phyloP scores from a whole-genome alignment of 345 rosid genomes.

The Populus davidiana region DNA sequence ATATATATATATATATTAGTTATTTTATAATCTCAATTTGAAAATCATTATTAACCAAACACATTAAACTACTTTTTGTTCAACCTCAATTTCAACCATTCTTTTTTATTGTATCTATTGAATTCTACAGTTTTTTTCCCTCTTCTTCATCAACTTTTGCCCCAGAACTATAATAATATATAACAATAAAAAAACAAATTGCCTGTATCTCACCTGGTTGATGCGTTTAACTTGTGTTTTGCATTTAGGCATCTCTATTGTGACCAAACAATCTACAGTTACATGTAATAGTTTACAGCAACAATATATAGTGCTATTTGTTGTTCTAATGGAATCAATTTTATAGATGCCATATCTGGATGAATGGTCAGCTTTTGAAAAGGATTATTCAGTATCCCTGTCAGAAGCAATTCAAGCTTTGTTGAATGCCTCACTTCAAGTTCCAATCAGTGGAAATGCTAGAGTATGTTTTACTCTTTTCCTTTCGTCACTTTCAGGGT shows the following conservation, averaged over 20 bases:
- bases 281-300: background rate
- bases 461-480: conserved; percentile 35
- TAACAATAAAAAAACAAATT: too few relatives aligned
- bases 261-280: background rate
- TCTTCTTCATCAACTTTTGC: too few relatives aligned
- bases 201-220: background rate
- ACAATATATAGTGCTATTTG: background rate
- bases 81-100: too few relatives aligned
- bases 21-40: too few relatives aligned
- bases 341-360: conserved; percentile 70
- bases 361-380: conserved; percentile 56
- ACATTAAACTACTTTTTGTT: too few relatives aligned
- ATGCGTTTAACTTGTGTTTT: background rate
- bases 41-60: too few relatives aligned
- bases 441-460: conserved; percentile 55
- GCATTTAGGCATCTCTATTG: background rate
- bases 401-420: conserved; percentile 62
- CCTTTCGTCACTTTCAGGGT: background rate
- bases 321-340: conserved; percentile 11
- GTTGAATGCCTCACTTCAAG: conserved; percentile 50
- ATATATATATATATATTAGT: too few relatives aligned
- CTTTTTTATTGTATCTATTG: background rate
- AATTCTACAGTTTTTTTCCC: too few relatives aligned
- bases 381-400: conserved; percentile 51
- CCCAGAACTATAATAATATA: too few relatives aligned